A percentile compares a stretch with the other conserved stretches of the same genome.
These are phyloP conservation scores for Shiraia sp. DNA, from an alignment of 2,329 filamentous ascomycete species.

Conservation along the genomic window DNA sequence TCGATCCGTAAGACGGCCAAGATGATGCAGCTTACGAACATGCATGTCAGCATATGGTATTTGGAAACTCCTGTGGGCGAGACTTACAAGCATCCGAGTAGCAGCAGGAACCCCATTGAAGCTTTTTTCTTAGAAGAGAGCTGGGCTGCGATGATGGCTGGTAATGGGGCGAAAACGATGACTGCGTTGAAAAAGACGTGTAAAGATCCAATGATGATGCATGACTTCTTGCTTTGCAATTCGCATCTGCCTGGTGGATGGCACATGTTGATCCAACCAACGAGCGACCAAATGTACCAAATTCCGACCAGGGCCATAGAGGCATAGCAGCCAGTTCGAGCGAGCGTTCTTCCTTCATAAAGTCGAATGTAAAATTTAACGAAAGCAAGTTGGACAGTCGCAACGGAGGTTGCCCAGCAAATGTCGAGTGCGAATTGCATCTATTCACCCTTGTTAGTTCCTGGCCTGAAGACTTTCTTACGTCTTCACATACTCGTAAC, in stretches of 20 bases:
- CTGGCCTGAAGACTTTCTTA: neutral
- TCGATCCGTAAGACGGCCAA: constrained; percentile 24
- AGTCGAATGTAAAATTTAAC: constrained; percentile 22
- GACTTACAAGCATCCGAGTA: constrained; percentile 23
- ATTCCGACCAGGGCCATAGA: constrained; percentile 13
- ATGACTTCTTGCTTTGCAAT: constrained; percentile 18
- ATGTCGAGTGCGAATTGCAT: constrained; percentile 24
- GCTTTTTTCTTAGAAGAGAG: constrained; percentile 16
- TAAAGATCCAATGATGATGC: constrained; percentile 21
- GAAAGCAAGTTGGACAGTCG: constrained; percentile 22
- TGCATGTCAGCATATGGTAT: constrained; percentile 3
- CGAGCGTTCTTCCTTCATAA: constrained; percentile 12
- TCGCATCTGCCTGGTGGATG: constrained; percentile 20
- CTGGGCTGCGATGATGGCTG: constrained; percentile 15
- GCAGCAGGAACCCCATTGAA: constrained; percentile 11
- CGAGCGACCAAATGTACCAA: constrained; percentile 21
- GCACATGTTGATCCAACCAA: constrained; percentile 21
- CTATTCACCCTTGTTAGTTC: constrained; percentile 9
- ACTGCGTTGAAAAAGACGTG: constrained; percentile 22
- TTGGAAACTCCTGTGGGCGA: no score
- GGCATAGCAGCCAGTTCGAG: constrained; percentile 10
- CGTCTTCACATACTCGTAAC: constrained; percentile 11
- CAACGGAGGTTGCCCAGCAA: constrained; percentile 25
- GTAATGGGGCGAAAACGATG: constrained; percentile 14
- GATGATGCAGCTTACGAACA: constrained; percentile 13